These are phyloP conservation scores for Dalechampia spathulata DNA, from an alignment of 441 rosid genomes.

Conservation along the genomic window DNA sequence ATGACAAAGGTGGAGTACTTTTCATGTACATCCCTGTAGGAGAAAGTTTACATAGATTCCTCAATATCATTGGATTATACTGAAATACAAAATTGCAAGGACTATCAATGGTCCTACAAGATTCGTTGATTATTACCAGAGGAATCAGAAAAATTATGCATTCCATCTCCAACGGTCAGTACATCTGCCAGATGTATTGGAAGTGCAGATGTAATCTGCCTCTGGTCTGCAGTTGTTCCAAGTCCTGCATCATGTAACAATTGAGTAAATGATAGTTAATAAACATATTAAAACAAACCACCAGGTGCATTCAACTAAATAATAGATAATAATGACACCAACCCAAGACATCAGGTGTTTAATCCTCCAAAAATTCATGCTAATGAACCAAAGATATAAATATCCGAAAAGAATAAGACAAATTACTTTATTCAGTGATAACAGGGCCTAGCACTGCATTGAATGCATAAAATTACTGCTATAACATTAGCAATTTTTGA, in stretches of 20 bases:
- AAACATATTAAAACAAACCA: not conserved
- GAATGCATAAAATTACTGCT: not conserved
- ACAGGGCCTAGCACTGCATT: not conserved
- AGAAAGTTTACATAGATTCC: constrained; percentile 11
- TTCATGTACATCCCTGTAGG: constrained; percentile 61
- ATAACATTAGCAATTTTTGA: no score
- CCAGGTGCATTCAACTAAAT: not conserved
- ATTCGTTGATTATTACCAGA: constrained; percentile 35
- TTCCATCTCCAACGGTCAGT: constrained; percentile 53
- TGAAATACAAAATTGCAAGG: constrained; percentile 3
- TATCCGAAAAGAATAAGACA: not conserved
- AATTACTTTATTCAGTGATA: not conserved
- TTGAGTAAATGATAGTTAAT: constrained; percentile 3
- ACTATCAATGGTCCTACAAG: constrained; percentile 6
- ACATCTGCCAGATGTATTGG: constrained; percentile 83
- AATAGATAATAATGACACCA: no score
- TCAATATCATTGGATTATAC: constrained; percentile 10
- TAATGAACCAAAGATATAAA: constrained; percentile 1
- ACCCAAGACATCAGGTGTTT: no score
- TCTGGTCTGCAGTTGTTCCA: constrained; percentile 69
- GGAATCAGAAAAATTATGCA: constrained; percentile 46
- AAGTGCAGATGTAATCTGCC: constrained; percentile 68
- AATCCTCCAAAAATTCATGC: constrained; percentile 6
- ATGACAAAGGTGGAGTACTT: constrained; percentile 48
- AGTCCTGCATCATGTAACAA: constrained; percentile 42